Conservation (phyloP, 805 yeast species). For the Peterozyma toletana region DNA sequence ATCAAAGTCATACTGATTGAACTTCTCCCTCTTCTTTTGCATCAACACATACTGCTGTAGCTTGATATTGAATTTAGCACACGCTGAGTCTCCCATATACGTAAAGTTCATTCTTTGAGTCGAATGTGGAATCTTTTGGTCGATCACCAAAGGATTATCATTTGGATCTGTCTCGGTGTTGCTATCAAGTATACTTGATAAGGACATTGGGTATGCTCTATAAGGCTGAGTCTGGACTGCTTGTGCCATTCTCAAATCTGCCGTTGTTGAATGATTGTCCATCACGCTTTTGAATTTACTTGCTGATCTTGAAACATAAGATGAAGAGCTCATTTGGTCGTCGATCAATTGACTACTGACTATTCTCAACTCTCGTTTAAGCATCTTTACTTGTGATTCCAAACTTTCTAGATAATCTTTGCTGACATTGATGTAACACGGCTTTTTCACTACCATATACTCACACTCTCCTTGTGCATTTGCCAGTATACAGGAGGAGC, state of each 20-base stretch:
- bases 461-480: slow-evolving; percentile 1
- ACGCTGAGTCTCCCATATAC: slow-evolving; percentile 8
- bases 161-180: slow-evolving; percentile 4
- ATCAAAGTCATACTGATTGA: neutral
- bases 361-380: slow-evolving; percentile 1
- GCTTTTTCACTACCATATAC: slow-evolving; percentile 4
- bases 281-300: neutral
- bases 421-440: slow-evolving; percentile 1
- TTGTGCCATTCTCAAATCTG: neutral
- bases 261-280: neutral
- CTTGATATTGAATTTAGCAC: slow-evolving; percentile 8
- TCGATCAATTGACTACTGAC: slow-evolving; percentile 2
- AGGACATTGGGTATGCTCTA: slow-evolving; percentile 2
- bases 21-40: neutral
- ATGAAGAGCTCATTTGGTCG: too few relatives aligned
- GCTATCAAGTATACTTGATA: slow-evolving; percentile 1
- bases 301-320: too few relatives aligned
- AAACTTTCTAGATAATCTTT: slow-evolving; percentile 6
- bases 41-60: slow-evolving; percentile 6
- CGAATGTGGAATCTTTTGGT: slow-evolving; percentile 6
- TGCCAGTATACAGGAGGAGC: slow-evolving; percentile 3
- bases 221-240: neutral
- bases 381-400: neutral
- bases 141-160: slow-evolving; percentile 5
- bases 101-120: neutral